Conservation (phyloP, 106 monocot genomes). For the Phalaenopsis equestris region DNA sequence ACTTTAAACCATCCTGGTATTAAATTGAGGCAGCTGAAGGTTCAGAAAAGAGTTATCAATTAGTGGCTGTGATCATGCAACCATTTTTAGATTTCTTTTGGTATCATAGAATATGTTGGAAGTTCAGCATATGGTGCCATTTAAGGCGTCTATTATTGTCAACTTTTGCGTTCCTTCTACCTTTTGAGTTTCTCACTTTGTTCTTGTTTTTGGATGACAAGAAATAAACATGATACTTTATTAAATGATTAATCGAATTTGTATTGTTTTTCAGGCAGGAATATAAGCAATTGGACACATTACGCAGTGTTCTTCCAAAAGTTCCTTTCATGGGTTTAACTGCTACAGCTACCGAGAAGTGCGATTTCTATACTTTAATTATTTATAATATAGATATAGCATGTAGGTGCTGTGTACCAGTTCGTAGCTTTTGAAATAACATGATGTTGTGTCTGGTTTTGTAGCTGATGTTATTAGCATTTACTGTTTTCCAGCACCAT, state of each 20-base stretch:
- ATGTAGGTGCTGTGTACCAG: not conserved
- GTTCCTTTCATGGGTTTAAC: slow-evolving; percentile 89
- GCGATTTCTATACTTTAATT: slow-evolving; percentile 8
- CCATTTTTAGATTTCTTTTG: not conserved
- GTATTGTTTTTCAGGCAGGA: slow-evolving; percentile 52
- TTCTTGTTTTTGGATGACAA: not conserved
- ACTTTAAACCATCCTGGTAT: not conserved
- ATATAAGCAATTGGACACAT: slow-evolving; percentile 69
- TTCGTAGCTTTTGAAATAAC: not conserved
- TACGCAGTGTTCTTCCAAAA: slow-evolving; percentile 46
- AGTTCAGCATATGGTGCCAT: not conserved
- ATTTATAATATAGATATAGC: not conserved
- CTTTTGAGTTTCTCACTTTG: not conserved
- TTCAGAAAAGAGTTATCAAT: not conserved
- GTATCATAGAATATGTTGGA: not conserved
- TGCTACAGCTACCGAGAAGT: slow-evolving; percentile 94
- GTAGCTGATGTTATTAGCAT: not conserved
- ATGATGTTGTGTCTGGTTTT: not conserved
- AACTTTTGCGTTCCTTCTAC: not conserved
- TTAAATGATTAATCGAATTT: not conserved
- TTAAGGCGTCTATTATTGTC: not conserved
- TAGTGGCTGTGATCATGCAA: not conserved
- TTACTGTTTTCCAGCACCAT: not conserved
- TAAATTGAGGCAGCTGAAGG: not conserved
- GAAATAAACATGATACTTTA: not conserved